A percentile compares a stretch with the other conserved stretches of the same genome.
Evolutionary conservation across 2,329 filamentous ascomycete genomes (phyloP).

Genomic region (Epichloe festucae): DNA sequence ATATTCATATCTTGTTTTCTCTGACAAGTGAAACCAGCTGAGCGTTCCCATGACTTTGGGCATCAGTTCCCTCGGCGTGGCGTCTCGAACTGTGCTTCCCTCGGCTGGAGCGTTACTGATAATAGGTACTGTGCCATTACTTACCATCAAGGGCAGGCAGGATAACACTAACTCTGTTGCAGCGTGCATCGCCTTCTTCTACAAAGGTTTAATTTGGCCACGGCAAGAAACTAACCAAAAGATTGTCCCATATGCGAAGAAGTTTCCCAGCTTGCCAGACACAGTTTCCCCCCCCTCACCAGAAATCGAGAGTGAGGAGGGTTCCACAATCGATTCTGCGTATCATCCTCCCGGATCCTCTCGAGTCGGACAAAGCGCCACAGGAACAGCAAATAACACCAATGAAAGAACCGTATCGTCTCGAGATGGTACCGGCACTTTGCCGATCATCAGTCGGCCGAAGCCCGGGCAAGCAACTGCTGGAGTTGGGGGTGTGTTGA

Average conservation of each 20-base stretch:
- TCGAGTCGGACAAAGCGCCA: not conserved
- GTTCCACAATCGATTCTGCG: not conserved
- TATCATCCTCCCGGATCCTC: not conserved
- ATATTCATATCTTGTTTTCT: not conserved
- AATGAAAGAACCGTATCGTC: not conserved
- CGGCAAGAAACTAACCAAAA: slow-evolving; percentile 1
- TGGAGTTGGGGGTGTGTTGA: slow-evolving; percentile 27
- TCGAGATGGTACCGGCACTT: slow-evolving; percentile 11
- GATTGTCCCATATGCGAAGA: not conserved
- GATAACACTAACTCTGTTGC: slow-evolving; percentile 20
- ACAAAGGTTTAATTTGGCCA: slow-evolving; percentile 8
- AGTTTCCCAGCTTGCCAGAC: slow-evolving; percentile 1
- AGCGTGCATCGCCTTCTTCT: slow-evolving; percentile 15
- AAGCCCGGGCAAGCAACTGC: slow-evolving; percentile 20
- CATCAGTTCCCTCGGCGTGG: slow-evolving; percentile 26
- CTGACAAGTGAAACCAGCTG: slow-evolving; percentile 21
- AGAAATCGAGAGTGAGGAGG: not conserved
- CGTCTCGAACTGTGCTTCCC: slow-evolving; percentile 36
- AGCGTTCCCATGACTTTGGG: slow-evolving; percentile 40
- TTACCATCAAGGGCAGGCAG: not conserved
- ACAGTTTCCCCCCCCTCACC: not conserved
- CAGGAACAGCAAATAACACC: not conserved
- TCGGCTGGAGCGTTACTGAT: slow-evolving; percentile 35
- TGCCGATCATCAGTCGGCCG: slow-evolving; percentile 27
- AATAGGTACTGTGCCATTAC: slow-evolving; percentile 25